Base-by-base conservation (phyloP, 2,329 filamentous ascomycete species). In the Phaeosphaeriaceae sp. region DNA sequence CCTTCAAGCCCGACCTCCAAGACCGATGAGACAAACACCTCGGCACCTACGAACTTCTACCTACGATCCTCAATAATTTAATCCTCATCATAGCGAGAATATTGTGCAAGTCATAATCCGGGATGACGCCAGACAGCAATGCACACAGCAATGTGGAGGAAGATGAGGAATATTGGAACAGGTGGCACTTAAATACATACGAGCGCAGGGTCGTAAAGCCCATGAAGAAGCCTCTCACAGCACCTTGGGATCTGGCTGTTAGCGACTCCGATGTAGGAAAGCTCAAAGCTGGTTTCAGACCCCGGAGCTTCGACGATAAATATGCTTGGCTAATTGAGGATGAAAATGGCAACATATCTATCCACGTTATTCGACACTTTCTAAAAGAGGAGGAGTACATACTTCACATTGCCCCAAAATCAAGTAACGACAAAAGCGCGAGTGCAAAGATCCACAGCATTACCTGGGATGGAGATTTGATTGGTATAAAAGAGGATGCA, bases 241-340 rank as follows among this genome's bases (percentile, higher is more conserved):
- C 54, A 57, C 49, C 54, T 53, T 45, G 36, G 54, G 54, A 53
- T 57, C 15, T 57, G 44, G 22, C 49, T 7, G 24, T 57, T 33
- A 57, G 54, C 54, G 49, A 57, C 44, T 46, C 49, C 27, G 54
- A 57, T 47, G 33, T 57, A 42, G 54, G 53, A 53, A 57, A 57
- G 50, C 49, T 57, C 44, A 57, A 57, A 57, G 54, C 40, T 44
- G 54, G 54, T 33, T 45, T 48, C 49, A 57, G 54, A 53, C n/a
- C 54, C 40, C 42, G 31, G 53, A 53, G 45, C 49, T 22, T 48
- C 25, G 54, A 57, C 54, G 54, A 57, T 31, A 57, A 57, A 53
- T 57, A 45, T n/a, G 49, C 24, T 25, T 49, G 42, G 27, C 22
- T 57, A 27, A 57, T 57, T 47, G 54, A 57, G 49, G 54, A 57